Conservation (phyloP, 1,284 basidiomycete species). For the Sanghuangporus weigelae region DNA sequence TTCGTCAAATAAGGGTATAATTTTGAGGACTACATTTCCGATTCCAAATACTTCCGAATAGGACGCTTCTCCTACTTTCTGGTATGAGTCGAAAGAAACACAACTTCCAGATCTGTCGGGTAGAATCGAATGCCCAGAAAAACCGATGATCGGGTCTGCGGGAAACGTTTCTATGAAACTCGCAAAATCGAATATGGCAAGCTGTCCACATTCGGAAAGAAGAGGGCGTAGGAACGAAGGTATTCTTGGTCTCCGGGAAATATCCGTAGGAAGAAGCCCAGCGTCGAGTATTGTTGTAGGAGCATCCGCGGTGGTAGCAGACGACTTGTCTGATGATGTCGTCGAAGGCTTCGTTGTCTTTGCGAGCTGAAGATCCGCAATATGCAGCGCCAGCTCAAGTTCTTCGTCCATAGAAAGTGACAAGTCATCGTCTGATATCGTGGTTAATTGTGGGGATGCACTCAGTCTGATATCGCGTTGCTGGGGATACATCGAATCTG, state of each 20-base stretch:
- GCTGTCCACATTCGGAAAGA: slow-evolving; percentile 61
- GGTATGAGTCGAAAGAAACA: slow-evolving; percentile 35
- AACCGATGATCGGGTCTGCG: slow-evolving; percentile 36
- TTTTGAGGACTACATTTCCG: slow-evolving; percentile 80
- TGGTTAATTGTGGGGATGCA: neutral
- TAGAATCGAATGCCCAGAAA: slow-evolving; percentile 40
- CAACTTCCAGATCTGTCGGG: slow-evolving; percentile 22
- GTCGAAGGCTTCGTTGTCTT: neutral
- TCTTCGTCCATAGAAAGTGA: slow-evolving; percentile 15
- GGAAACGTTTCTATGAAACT: slow-evolving; percentile 76
- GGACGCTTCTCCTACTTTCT: slow-evolving; percentile 93
- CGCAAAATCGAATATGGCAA: slow-evolving; percentile 66
- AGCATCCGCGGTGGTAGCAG: neutral
- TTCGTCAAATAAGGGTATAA: slow-evolving; percentile 71
- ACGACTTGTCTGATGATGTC: neutral
- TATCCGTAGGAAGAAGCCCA: slow-evolving; percentile 20
- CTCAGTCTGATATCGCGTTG: neutral
- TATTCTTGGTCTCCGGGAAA: slow-evolving; percentile 19
- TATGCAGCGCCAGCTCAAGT: slow-evolving; percentile 14
- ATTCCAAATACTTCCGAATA: slow-evolving; percentile 97
- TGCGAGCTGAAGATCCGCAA: slow-evolving; percentile 12
- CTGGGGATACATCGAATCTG: neutral
- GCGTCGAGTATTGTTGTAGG: too few relatives aligned
- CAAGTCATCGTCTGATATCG: slow-evolving; percentile 4
- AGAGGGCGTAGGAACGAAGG: slow-evolving; percentile 56